Evolutionary conservation across 148 eudicot genomes (phyloP), one percentile per base, ranked within the genome.

Genomic region (Vaccinium macrocarpon): DNA sequence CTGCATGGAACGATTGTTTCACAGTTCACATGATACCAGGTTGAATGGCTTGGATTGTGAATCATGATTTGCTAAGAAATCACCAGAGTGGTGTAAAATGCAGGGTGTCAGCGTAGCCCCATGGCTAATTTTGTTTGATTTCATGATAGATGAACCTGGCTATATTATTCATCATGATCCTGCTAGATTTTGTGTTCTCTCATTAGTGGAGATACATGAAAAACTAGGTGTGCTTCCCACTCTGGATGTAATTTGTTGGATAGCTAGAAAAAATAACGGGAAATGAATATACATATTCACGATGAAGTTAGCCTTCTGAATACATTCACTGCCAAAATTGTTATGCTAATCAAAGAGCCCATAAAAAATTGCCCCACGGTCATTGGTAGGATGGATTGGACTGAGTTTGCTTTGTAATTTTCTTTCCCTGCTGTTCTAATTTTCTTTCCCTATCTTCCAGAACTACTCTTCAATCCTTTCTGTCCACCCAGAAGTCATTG

Each of bases 401-500:
- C 70, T 35, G 19, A 74, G 70, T 18, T 64, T 3, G 21, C 38
- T 84, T 48, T 19, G 21, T 75, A 18, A 75, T 83, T 1, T 50
- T 64, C 32, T 83, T 1, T 50, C 52, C 32, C 27, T n/a, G 32
- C 16, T 76, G 59, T 46, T 59, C n/a, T 61, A 21, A 59, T 29
- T 38, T 81, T 77, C 49, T 51, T 81, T 35, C 5, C 12, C 51
- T 83, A 21, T 78, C 50, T 89, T 83, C 66, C 90, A 90, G 92
- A 90, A 90, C 85, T 90, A 90, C 82, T 87, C 92, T 23, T 90
- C 92, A 1, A 82, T 83, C 77, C 81, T 87, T 23, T 86, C 92
- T 38, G 88, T 88, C 42, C 90, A 90, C 57, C 88, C 90, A 13
- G 90, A 90, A 84, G 88, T 87, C 53, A 87, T 86, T 71, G 92